Evolutionary conservation across 2,329 filamentous ascomycete species (phyloP), one percentile per base, ranked within the genome.

Genomic region (Harringtonia aguacate): DNA sequence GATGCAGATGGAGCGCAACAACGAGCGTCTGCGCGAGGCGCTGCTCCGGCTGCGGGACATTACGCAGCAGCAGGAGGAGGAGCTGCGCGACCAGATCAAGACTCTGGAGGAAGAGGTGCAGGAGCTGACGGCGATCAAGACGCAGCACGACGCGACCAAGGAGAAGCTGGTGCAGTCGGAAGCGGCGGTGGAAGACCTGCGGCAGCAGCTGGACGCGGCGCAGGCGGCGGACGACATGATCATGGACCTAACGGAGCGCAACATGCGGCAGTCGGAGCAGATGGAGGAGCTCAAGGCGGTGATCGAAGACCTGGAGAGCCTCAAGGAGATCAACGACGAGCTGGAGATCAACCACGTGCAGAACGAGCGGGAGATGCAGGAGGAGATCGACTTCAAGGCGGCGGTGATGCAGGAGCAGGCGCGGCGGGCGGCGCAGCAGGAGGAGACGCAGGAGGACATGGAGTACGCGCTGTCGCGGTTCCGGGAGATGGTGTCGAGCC

Each of bases 261-360:
- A 94, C 56, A 81, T 92, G 68, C 75, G 74, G 50, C 81, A 94
- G 58, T 79, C 81, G 30, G 86, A 94, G 60, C 77, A 87, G 57
- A 80, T 95, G 36, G 83, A 87, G 49, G 83, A 95, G 57, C 74
- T 95, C 41, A 83, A 83, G 55, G 79, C 79, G 17, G 79, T 83
- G 8, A 84, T 97, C 48, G 83, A 89, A 49, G 90, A 97, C 51
- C 73, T 97, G 12, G 87, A 95, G 60, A 86, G 77, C 48, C 67
- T 97, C 43, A 89, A 88, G 58, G 90, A 98, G 58, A 79, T 97
- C 53, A 94, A 87, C 54, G 89, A 97, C 56, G 92, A 98, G 62
- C 77, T 98, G 4, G 89, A 95, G 59, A 77, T 86, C 54, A 95
- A 95, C 57, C 89, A 95, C 57, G 77, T 92, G 4, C 88, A 95